Conservation (phyloP, 1,139 yeast species). For the Sugiyamaella paludigena region DNA sequence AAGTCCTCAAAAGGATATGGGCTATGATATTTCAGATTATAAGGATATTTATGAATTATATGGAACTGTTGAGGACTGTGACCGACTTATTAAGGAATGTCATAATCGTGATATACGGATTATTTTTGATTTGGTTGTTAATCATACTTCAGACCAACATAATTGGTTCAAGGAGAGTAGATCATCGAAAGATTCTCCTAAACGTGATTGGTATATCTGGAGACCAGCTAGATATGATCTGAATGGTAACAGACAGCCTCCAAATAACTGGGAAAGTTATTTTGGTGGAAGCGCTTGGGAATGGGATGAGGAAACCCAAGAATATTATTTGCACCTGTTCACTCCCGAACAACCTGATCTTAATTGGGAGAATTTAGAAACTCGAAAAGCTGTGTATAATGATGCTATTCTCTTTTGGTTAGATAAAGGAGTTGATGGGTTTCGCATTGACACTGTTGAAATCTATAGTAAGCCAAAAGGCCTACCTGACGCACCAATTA, state of each 20-base stretch:
- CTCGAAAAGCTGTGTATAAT: constrained; percentile 51
- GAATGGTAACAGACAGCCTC: constrained; percentile 51
- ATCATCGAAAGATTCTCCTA: constrained; percentile 49
- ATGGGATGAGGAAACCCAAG: constrained; percentile 51
- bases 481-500: constrained; percentile 51
- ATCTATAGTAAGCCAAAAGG: constrained; percentile 51
- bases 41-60: constrained; percentile 49
- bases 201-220: constrained; percentile 63
- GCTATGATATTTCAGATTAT: constrained; percentile 55
- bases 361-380: constrained; percentile 57
- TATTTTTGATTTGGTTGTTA: constrained; percentile 53
- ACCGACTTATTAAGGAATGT: constrained; percentile 45
- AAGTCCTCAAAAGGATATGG: constrained; percentile 60
- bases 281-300: constrained; percentile 56
- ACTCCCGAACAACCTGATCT: constrained; percentile 56
- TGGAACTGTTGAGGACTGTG: constrained; percentile 53
- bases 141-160: constrained; percentile 54
- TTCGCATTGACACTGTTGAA: constrained; percentile 56
- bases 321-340: constrained; percentile 54
- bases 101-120: constrained; percentile 50
- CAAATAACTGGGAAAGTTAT: constrained; percentile 54
- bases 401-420: constrained; percentile 54
- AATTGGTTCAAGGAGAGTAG: constrained; percentile 55
- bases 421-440: constrained; percentile 57
- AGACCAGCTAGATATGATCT: constrained; percentile 47